Percentiles rank a stretch among this genome's conserved stretches.
Evolutionary conservation across 805 yeast genomes (phyloP).

Genomic region (Metschnikowia anglica): DNA sequence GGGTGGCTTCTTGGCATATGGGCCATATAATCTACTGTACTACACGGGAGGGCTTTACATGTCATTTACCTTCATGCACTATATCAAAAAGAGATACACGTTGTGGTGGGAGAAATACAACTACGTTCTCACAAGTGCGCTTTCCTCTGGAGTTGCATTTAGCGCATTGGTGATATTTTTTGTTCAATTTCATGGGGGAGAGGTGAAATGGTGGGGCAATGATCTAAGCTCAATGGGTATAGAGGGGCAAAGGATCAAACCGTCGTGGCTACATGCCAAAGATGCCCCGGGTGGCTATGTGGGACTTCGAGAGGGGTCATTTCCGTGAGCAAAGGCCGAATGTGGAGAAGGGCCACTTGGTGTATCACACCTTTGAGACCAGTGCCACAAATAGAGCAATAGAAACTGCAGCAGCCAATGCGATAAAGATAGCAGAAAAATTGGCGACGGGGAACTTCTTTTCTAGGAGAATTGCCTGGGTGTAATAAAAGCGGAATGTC

Average conservation of each 20-base stretch:
- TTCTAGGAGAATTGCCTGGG: slow-evolving; percentile 10
- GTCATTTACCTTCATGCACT: slow-evolving; percentile 58
- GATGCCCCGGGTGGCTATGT: slow-evolving; percentile 27
- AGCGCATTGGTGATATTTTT: slow-evolving; percentile 60
- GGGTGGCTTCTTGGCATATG: slow-evolving; percentile 49
- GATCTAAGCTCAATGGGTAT: slow-evolving; percentile 31
- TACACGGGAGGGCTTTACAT: slow-evolving; percentile 61
- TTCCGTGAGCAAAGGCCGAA: slow-evolving; percentile 9
- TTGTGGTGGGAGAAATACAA: slow-evolving; percentile 75
- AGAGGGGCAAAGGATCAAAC: slow-evolving; percentile 31
- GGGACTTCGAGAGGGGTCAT: slow-evolving; percentile 19
- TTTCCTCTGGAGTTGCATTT: slow-evolving; percentile 63
- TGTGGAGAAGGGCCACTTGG: neutral
- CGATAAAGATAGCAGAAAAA: slow-evolving; percentile 3
- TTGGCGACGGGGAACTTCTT: slow-evolving; percentile 15
- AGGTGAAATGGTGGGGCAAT: slow-evolving; percentile 68
- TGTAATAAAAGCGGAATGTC: slow-evolving; percentile 13
- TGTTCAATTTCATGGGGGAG: slow-evolving; percentile 44
- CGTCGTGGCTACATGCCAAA: slow-evolving; percentile 32
- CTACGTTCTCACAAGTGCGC: slow-evolving; percentile 57
- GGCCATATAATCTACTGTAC: slow-evolving; percentile 52
- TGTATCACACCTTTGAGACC: slow-evolving; percentile 10
- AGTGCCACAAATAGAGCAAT: slow-evolving; percentile 6
- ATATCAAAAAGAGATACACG: slow-evolving; percentile 47
- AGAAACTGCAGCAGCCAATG: slow-evolving; percentile 3